These are phyloP conservation scores for Lentinula guzmanii DNA, from an alignment of 768 basidiomycete genomes.

Conservation along the genomic window DNA sequence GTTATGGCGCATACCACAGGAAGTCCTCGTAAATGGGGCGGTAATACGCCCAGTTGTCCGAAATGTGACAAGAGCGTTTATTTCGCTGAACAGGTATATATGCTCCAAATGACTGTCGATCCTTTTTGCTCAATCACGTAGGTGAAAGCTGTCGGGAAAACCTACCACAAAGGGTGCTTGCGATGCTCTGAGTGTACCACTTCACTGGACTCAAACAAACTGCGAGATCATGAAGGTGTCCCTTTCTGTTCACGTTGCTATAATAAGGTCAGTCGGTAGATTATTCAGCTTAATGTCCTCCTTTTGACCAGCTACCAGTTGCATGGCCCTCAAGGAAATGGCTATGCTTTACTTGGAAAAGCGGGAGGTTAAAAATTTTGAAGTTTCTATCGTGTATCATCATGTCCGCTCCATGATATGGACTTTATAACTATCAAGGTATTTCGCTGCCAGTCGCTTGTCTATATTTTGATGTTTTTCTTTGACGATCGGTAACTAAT, in stretches of 20 bases:
- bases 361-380: slow-evolving; percentile 24
- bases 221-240: slow-evolving; percentile 72
- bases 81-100: slow-evolving; percentile 73
- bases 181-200: slow-evolving; percentile 71
- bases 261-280: slow-evolving; percentile 40
- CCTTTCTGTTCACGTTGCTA: slow-evolving; percentile 73
- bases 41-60: slow-evolving; percentile 59
- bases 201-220: slow-evolving; percentile 60
- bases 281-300: background rate
- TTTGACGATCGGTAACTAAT: too few relatives aligned
- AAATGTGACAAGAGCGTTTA: slow-evolving; percentile 73
- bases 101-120: background rate
- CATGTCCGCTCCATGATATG: background rate
- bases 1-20: background rate
- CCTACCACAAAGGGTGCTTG: slow-evolving; percentile 72
- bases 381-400: background rate
- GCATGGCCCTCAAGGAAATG: slow-evolving; percentile 67
- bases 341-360: slow-evolving; percentile 66
- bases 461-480: background rate
- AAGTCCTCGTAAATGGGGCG: slow-evolving; percentile 48
- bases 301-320: slow-evolving; percentile 30
- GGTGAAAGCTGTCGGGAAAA: slow-evolving; percentile 80
- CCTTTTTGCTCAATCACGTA: slow-evolving; percentile 19
- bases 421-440: too few relatives aligned
- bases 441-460: too few relatives aligned